These are phyloP conservation scores for Castanopsis chinensis DNA, from an alignment of 306 rosid genomes.

Conservation along the genomic window DNA sequence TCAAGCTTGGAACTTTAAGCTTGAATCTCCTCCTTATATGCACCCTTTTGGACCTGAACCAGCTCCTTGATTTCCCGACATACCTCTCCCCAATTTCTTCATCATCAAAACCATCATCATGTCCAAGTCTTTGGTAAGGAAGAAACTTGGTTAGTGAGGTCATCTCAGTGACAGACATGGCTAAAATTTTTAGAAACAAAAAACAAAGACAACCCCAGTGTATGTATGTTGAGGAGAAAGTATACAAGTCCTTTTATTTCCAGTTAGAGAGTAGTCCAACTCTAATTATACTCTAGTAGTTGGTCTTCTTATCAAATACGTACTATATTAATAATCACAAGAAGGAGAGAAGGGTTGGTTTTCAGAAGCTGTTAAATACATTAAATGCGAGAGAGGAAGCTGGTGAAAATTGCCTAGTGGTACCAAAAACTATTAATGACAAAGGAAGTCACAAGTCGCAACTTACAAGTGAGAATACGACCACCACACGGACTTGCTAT, in stretches of 20 bases:
- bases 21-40: constrained; percentile 50
- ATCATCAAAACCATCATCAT: constrained; percentile 20
- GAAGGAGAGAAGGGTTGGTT: constrained; percentile 2
- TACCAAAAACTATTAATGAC: not conserved
- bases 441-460: not conserved
- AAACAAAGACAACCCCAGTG: not conserved
- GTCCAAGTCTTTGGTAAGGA: constrained; percentile 52
- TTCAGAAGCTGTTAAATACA: constrained; percentile 22
- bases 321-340: not conserved
- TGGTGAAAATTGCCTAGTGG: not conserved
- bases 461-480: too few species aligned
- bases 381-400: constrained; percentile 32
- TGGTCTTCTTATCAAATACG: constrained; percentile 5
- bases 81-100: constrained; percentile 9
- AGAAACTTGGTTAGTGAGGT: constrained; percentile 22
- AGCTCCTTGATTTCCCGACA: constrained; percentile 34
- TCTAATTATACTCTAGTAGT: not conserved
- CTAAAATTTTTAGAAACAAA: not conserved
- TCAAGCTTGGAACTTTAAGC: constrained; percentile 61
- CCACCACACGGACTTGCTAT: not conserved
- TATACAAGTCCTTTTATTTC: not conserved
- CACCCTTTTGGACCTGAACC: constrained; percentile 45
- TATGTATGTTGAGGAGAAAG: not conserved
- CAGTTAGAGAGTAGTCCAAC: not conserved
- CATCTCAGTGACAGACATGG: constrained; percentile 37